Evolutionary conservation across 305 asterid species (phyloP), one percentile per base, ranked within the genome.

Genomic region (Fraxinus baroniana): DNA sequence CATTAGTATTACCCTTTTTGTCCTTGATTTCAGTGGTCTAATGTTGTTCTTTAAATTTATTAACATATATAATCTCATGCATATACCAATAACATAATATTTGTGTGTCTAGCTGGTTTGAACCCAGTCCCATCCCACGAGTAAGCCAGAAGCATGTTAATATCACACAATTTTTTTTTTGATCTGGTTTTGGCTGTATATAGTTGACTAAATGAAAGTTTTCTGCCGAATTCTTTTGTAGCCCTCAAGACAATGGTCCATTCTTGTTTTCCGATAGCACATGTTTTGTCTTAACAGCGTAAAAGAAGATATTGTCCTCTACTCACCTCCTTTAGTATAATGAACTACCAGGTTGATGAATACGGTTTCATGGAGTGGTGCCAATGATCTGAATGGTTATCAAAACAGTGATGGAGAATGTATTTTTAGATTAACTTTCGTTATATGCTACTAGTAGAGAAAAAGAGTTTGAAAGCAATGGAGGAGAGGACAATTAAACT

Each of bases 41-140:
- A 26, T 12, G n/a, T 44, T 44, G 49, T 15, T 55, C 55, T 39
- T 82, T 78, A 36, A 79, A 44, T 76, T 77, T 64, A 44, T 44
- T 44, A 3, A 12, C 3, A 44, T 44, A 44, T 44, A 2, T 44
- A 44, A 44, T 44, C 5, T 44, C n/a, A 44, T 44, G n/a, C n/a
- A 44, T 44, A 44, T 44, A 44, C 55, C 17, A 12, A 3, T 12
- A 12, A 12, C 55, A 44, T 44, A 44, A 44, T 44, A 44, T 44
- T 44, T 13, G 4, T 44, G 55, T 2, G 55, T 44, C n/a, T 12
- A 12, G 55, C n/a, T 55, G 66, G 66, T n/a, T n/a, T 15, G 7
- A 55, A n/a, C 18, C 20, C 20, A 55, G 24, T 13, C 18, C 60
- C 55, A 44, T 36, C 39, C 39, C 39, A 36, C 55, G 1, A 44